A percentile compares a stretch with the other conserved stretches of the same genome.
Conservation (phyloP, 768 basidiomycete genomes). For the Megacollybia marginata region DNA sequence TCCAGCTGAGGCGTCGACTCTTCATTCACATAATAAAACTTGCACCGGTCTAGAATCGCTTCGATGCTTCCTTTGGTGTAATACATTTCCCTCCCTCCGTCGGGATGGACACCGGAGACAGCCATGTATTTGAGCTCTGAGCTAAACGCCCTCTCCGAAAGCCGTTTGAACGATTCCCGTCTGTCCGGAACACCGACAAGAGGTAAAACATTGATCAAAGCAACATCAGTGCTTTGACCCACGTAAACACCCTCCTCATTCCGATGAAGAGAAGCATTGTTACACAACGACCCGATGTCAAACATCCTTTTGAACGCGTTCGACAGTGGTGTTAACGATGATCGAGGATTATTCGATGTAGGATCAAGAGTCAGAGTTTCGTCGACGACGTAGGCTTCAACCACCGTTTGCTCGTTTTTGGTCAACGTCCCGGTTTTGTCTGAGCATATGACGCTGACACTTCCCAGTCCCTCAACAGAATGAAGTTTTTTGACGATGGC, state of each 20-base stretch:
- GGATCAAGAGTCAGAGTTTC: constrained; percentile 67
- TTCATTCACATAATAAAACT: constrained; percentile 84
- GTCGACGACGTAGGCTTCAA: constrained; percentile 81
- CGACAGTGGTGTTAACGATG: constrained; percentile 31
- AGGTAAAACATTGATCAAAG: constrained; percentile 73
- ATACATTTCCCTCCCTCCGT: constrained; percentile 57
- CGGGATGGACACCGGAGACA: constrained; percentile 65
- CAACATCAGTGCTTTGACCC: constrained; percentile 92
- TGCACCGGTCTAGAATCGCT: constrained; percentile 76
- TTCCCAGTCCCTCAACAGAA: constrained; percentile 89
- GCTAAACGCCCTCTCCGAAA: constrained; percentile 83
- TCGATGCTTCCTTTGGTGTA: constrained; percentile 94
- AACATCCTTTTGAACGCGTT: constrained; percentile 68
- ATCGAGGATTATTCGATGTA: constrained; percentile 27
- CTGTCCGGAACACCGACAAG: constrained; percentile 63
- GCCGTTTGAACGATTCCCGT: constrained; percentile 65
- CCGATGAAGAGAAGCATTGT: constrained; percentile 63
- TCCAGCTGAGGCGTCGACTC: constrained; percentile 83
- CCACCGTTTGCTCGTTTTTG: constrained; percentile 94
- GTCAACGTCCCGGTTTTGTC: constrained; percentile 98
- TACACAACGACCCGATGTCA: constrained; percentile 83
- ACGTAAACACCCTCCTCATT: constrained; percentile 69
- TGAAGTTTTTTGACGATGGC: constrained; percentile 97
- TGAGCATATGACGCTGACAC: constrained; percentile 95
- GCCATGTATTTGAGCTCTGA: constrained; percentile 95